Percentiles rank a stretch among this genome's conserved stretches.
Evolutionary conservation across 805 yeast genomes (phyloP).

Genomic region (Myxozyma mucilagina): DNA sequence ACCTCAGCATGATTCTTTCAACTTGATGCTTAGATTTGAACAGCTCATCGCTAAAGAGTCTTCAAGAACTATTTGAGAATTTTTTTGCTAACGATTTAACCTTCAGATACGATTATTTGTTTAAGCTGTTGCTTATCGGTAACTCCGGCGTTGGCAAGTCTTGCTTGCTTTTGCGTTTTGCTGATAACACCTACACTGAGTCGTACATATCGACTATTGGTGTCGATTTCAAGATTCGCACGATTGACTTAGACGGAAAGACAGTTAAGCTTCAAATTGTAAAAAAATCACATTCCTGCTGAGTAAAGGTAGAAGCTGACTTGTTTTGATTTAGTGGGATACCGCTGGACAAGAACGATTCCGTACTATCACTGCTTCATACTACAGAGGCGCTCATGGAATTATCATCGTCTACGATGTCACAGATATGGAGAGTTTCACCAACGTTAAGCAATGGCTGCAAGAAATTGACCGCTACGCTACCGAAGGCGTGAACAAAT

Average conservation of each 20-base stretch:
- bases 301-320: neutral
- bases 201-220: constrained; percentile 98
- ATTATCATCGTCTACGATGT: constrained; percentile 97
- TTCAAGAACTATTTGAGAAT: no score
- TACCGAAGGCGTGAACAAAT: constrained; percentile 93
- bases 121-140: constrained; percentile 91
- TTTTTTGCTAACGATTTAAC: neutral
- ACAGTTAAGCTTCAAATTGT: constrained; percentile 90
- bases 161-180: constrained; percentile 89
- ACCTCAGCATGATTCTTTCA: no score
- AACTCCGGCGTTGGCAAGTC: constrained; percentile 99
- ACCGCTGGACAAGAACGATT: constrained; percentile 99
- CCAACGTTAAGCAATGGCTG: constrained; percentile 96
- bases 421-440: constrained; percentile 84
- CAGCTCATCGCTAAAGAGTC: neutral
- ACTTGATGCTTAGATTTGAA: neutral
- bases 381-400: constrained; percentile 98
- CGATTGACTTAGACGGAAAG: constrained; percentile 87
- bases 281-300: constrained; percentile 8
- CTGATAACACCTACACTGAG: constrained; percentile 95
- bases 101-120: constrained; percentile 90
- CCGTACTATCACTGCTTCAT: constrained; percentile 95
- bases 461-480: constrained; percentile 99
- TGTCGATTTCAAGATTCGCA: constrained; percentile 77
- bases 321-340: constrained; percentile 63